These are phyloP conservation scores for Alternaria tenuissima DNA, from an alignment of 2,329 filamentous ascomycete species.

Conservation along the genomic window DNA sequence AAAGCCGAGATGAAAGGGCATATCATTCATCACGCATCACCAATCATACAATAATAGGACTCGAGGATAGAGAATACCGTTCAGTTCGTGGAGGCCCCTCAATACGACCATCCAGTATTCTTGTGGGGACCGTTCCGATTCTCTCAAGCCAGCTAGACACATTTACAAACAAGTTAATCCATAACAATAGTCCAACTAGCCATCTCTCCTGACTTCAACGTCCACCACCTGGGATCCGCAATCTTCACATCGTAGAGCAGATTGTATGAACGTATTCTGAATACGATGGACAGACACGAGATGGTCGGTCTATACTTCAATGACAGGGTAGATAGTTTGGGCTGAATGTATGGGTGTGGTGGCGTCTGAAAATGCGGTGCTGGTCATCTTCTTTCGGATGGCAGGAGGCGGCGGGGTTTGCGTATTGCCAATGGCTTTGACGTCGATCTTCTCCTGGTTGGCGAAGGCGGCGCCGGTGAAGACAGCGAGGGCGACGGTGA, in stretches of 20 bases:
- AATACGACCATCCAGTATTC: background rate
- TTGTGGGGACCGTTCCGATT: background rate
- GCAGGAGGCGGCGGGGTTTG: background rate
- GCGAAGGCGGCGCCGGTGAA: constrained; percentile 1
- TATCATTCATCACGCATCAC: background rate
- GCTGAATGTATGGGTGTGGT: background rate
- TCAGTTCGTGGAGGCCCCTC: too few species aligned
- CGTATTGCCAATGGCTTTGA: background rate
- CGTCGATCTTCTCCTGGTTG: too few species aligned
- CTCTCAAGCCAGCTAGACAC: background rate
- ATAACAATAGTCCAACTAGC: background rate
- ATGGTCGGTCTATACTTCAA: background rate
- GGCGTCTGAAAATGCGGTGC: background rate
- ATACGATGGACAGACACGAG: background rate
- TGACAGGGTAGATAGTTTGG: too few species aligned
- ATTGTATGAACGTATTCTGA: background rate
- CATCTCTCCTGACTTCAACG: background rate
- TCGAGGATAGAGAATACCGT: background rate
- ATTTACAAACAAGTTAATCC: background rate
- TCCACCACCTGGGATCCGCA: background rate
- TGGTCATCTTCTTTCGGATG: background rate
- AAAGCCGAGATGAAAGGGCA: background rate
- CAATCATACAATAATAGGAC: background rate
- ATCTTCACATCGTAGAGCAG: background rate
- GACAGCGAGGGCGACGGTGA: background rate